phyloP scores from a whole-genome alignment of 1,284 basidiomycete genomes.

The Mycosarcoma mackinlayi region DNA sequence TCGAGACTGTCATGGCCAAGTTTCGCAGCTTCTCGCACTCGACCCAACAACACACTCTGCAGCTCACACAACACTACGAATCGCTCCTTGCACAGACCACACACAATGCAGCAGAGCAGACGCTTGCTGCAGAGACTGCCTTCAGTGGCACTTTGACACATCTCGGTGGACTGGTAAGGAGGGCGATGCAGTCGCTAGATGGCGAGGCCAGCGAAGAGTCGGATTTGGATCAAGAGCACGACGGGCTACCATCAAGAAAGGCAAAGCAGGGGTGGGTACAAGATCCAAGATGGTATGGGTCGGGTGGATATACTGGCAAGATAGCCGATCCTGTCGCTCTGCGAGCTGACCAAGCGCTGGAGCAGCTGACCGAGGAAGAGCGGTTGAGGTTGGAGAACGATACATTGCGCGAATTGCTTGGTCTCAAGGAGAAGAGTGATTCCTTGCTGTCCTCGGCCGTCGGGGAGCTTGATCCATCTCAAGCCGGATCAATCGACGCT shows the following conservation, averaged over 20 bases:
- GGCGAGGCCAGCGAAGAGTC: slow-evolving; percentile 48
- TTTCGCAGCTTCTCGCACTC: slow-evolving; percentile 91
- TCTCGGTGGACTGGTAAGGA: slow-evolving; percentile 54
- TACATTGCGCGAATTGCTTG: slow-evolving; percentile 60
- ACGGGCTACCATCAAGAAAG: slow-evolving; percentile 7
- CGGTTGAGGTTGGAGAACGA: slow-evolving; percentile 62
- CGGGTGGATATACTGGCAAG: slow-evolving; percentile 62
- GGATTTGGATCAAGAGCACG: slow-evolving; percentile 16
- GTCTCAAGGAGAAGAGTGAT: slow-evolving; percentile 49
- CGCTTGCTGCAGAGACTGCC: slow-evolving; percentile 48
- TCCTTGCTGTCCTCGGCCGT: slow-evolving; percentile 17
- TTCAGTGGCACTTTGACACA: slow-evolving; percentile 52
- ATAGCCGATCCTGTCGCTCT: slow-evolving; percentile 48
- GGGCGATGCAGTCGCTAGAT: slow-evolving; percentile 53
- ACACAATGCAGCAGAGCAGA: slow-evolving; percentile 50
- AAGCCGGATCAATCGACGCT: not conserved
- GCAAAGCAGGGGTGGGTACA: slow-evolving; percentile 39
- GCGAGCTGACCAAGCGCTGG: slow-evolving; percentile 53
- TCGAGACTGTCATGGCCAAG: slow-evolving; percentile 96
- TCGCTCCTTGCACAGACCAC: slow-evolving; percentile 73
- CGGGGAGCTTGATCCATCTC: not conserved
- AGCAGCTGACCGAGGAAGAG: slow-evolving; percentile 59
- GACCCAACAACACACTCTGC: slow-evolving; percentile 89
- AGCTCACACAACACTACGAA: slow-evolving; percentile 91
- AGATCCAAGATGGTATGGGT: slow-evolving; percentile 59